A percentile compares a stretch with the other conserved stretches of the same genome.
These are phyloP conservation scores for Apostasia ramifera DNA, from an alignment of 106 monocot species.

Conservation along the genomic window DNA sequence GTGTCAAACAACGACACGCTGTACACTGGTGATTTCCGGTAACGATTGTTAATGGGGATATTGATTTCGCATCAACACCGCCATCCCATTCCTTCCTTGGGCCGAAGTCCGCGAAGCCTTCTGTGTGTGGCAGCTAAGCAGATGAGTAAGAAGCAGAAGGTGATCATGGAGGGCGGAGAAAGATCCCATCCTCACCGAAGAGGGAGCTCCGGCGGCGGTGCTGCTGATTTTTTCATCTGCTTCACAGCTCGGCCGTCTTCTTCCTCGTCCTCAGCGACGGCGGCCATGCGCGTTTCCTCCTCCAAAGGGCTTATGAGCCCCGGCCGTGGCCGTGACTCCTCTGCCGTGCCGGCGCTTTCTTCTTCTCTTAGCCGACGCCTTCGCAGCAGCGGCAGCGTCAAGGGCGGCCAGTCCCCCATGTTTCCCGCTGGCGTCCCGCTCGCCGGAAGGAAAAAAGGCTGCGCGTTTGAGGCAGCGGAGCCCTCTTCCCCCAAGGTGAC, in stretches of 20 bases:
- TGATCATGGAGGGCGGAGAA: conserved; percentile 5
- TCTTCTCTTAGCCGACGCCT: conserved; percentile 71
- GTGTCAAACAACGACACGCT: too few relatives aligned
- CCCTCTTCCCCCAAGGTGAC: conserved; percentile 96
- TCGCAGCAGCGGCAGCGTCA: conserved; percentile 59
- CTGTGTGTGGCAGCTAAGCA: neutral
- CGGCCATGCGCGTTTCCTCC: conserved; percentile 32
- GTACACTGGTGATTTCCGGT: too few relatives aligned
- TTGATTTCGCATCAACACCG: too few relatives aligned
- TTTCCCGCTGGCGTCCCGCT: conserved; percentile 35
- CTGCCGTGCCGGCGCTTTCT: conserved; percentile 45
- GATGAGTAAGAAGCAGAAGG: conserved; percentile 6
- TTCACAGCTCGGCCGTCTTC: conserved; percentile 68
- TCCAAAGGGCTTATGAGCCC: conserved; percentile 62
- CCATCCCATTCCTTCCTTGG: too few relatives aligned
- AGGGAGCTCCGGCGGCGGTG: conserved; percentile 19
- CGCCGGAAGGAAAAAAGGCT: conserved; percentile 31
- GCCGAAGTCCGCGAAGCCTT: too few relatives aligned
- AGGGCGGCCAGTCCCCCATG: conserved; percentile 86
- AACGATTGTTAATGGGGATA: too few relatives aligned
- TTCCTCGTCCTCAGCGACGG: conserved; percentile 22
- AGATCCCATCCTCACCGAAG: conserved; percentile 17
- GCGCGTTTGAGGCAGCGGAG: conserved; percentile 63
- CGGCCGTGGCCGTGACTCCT: conserved; percentile 17
- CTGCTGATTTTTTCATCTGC: conserved; percentile 78